Conservation (phyloP, 257 asterid genomes). For the Nicotiana knightiana region DNA sequence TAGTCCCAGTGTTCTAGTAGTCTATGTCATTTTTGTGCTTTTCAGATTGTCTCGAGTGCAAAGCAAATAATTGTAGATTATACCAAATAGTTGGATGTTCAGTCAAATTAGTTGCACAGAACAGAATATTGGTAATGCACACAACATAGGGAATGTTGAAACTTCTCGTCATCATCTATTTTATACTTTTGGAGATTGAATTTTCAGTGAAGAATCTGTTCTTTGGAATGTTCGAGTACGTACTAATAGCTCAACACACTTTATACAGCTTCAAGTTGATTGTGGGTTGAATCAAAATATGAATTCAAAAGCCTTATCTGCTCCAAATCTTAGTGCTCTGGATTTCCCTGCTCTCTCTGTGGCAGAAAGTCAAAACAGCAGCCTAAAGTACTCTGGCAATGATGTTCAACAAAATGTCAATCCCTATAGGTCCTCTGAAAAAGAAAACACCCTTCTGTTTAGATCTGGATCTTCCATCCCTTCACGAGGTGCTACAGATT, state of each 20-base stretch:
- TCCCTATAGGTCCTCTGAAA: slow-evolving; percentile 43
- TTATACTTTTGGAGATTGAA: not conserved
- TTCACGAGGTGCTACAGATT: slow-evolving; percentile 59
- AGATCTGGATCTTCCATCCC: slow-evolving; percentile 58
- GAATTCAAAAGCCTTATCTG: slow-evolving; percentile 51
- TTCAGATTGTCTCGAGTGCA: not conserved
- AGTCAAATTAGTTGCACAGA: not conserved
- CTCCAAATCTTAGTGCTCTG: slow-evolving; percentile 64
- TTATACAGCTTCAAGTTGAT: slow-evolving; percentile 63
- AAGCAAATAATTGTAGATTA: not conserved
- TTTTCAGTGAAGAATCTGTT: not conserved
- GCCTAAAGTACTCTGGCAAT: slow-evolving; percentile 38
- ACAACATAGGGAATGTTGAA: not conserved
- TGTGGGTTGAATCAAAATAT: slow-evolving; percentile 53
- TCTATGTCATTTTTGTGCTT: not conserved
- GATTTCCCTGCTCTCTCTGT: slow-evolving; percentile 92
- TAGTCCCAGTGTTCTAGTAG: not conserved
- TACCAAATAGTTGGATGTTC: not conserved
- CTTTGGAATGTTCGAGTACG: not conserved
- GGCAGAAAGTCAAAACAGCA: slow-evolving; percentile 45
- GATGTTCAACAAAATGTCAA: slow-evolving; percentile 43
- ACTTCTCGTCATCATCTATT: not conserved
- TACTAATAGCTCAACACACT: not conserved
- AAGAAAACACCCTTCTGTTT: slow-evolving; percentile 33
- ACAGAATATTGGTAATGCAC: not conserved